Evolutionary conservation across 768 basidiomycete genomes (phyloP), one percentile per base, ranked within the genome.

Genomic region (Xerocomellus dryophilus): DNA sequence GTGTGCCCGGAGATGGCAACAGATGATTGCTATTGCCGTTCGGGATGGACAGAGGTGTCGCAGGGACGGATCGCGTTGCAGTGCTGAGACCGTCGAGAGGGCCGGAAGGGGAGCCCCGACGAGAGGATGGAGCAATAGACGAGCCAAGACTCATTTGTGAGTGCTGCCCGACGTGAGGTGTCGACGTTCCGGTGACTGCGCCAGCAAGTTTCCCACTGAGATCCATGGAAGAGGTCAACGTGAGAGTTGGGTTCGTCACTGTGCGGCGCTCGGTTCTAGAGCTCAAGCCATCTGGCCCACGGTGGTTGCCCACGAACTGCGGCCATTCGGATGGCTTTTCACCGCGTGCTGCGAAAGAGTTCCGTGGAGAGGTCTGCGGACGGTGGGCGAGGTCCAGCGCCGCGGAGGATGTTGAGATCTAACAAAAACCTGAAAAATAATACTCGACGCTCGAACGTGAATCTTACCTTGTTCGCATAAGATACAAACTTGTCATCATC

Each of bases 251-350:
- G 64, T 86, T 90, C 5, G 88, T 90, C 38, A 87, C 86, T 27
- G 75, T 82, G 34, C 89, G 85, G 57, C 89, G 80, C 51, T 89
- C 87, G 29, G 73, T 62, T 50, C 86, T 80, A 39, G 78, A 74
- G 40, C 72, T 65, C 31, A 82, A 61, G 12, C 77, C 76, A 35
- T 91, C 90, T 32, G 83, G 82, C 27, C 76, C 80, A 62, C 87
- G 83, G 41, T 78, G 67, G 43, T 78, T 78, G 25, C 81, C 81
- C 43, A 82, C 76, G 72, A 93, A 97, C 69, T 93, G 92, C 31
- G 94, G 91, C 95, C 95, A 98, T 68, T 97, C 94, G 1, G 93
- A 93, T 9, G 90, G 78, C 68, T 85, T 88, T 66, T 86, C 86
- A 32, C 81, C 77, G 41, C 85, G 83, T 56, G 73, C 70, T 29